Evolutionary conservation across 139 green algal species (phyloP).

Genomic region (Tetraselmis chui): DNA sequence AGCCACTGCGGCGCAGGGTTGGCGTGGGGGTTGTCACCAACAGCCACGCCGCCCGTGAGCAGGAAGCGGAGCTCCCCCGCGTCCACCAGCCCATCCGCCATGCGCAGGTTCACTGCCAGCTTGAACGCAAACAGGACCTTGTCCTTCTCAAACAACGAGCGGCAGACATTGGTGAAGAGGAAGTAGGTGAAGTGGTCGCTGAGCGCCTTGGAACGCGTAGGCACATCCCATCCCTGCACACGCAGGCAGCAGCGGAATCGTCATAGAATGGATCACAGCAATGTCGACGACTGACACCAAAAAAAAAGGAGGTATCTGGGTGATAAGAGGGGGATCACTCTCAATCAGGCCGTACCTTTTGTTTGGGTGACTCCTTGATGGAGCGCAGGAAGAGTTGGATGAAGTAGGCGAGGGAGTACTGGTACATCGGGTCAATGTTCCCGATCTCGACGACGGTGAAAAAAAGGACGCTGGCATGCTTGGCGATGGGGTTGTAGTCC

Average conservation of each 20-base stretch:
- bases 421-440: constrained; percentile 70
- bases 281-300: no score
- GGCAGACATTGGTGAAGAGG: constrained; percentile 70
- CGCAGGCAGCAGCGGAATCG: no score
- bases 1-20: constrained; percentile 55
- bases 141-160: constrained; percentile 29
- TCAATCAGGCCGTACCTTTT: constrained; percentile 22
- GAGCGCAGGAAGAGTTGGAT: constrained; percentile 26
- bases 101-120: constrained; percentile 8
- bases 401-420: constrained; percentile 62
- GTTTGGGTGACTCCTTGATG: constrained; percentile 38
- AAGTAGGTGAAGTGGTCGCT: constrained; percentile 66
- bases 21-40: constrained; percentile 42
- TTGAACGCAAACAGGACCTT: constrained; percentile 16
- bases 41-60: constrained; percentile 40
- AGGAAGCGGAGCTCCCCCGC: constrained; percentile 28
- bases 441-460: constrained; percentile 60
- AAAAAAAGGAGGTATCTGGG: no score
- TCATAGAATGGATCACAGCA: no score
- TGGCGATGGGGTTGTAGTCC: constrained; percentile 65
- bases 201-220: constrained; percentile 17
- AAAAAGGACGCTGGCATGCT: constrained; percentile 61
- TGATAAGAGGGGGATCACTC: no score
- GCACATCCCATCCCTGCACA: background rate
- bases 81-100: constrained; percentile 15